Evolutionary conservation across 805 yeast genomes (phyloP), one percentile per base, ranked within the genome.

Genomic region (Myxozyma lipomycoides): DNA sequence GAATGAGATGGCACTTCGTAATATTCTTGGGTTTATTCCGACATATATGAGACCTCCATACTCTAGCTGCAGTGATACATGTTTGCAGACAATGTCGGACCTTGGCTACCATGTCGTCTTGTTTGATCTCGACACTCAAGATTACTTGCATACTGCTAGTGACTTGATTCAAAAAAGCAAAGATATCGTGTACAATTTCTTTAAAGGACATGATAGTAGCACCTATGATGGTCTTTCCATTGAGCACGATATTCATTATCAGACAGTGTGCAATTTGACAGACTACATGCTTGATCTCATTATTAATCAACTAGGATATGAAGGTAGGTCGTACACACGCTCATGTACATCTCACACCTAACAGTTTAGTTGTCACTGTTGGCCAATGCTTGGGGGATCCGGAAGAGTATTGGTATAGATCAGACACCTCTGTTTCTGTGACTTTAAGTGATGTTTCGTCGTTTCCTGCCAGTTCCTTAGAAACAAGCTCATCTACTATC

Each of bases 361-460:
- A 28, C 32, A 7, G 32, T 36, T n/a, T 26, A 45, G 44, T 48
- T 6, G 52, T 52, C 6, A 52, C 56, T 3, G 49, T 52, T n/a
- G 56, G 56, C 15, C 52, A 52, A 24, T 52, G 56, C 21, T 35
- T 52, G n/a, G 45, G 40, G 6, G 56, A 52, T 44, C 49, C 52
- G 3, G 45, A 48, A 26, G 38, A 36, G 39, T 22, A 48, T 40
- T 52, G 56, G 56, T 53, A 51, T 25, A 38, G 55, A 25, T 45
- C 54, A 10, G 19, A 17, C 37, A 12, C 3, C 22, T 35, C 39
- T 7, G 6, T 19, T 18, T 35, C 39, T 19, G 17, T 35, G 15
- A 7, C n/a, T 18, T 9, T 15, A 7, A 18, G 32, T 12, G 12
- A 7, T 28, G 7, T 12, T 9, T 12, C 32, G 32, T 28, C 32